Evolutionary conservation across 2,329 filamentous ascomycete genomes (phyloP).

Genomic region (Fusarium sp.): DNA sequence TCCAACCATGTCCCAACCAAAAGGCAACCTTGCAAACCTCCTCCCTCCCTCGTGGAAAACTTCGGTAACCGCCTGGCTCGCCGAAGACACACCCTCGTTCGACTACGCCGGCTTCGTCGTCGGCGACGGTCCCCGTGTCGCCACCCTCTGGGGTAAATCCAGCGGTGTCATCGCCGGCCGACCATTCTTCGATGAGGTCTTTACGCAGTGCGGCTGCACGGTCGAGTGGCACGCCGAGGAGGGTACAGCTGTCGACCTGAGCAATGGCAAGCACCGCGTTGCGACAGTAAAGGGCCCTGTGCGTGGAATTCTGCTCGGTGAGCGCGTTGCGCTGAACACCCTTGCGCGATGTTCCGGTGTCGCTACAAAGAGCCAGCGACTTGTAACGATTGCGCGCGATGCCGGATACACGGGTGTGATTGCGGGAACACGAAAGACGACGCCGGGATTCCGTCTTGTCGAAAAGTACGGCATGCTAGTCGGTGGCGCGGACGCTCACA

Average conservation of each 20-base stretch:
- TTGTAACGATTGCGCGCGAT: constrained; percentile 69
- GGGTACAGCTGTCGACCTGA: constrained; percentile 77
- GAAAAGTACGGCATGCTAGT: constrained; percentile 99
- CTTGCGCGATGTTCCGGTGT: constrained; percentile 93
- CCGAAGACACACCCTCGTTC: constrained; percentile 95
- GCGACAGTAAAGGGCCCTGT: constrained; percentile 91
- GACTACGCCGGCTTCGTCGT: constrained; percentile 99
- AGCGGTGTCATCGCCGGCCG: constrained; percentile 88
- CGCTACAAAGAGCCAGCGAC: constrained; percentile 75
- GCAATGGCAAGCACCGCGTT: constrained; percentile 70
- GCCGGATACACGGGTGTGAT: constrained; percentile 86
- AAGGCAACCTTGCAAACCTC: constrained; percentile 73
- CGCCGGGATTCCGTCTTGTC: constrained; percentile 92
- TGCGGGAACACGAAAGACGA: constrained; percentile 97
- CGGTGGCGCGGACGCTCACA: constrained; percentile 91
- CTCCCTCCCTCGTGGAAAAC: constrained; percentile 89
- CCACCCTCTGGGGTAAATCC: constrained; percentile 79
- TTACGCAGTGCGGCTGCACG: constrained; percentile 89
- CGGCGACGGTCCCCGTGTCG: constrained; percentile 75
- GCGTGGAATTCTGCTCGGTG: constrained; percentile 85
- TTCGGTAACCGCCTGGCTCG: constrained; percentile 86
- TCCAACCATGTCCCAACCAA: constrained; percentile 44
- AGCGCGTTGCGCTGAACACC: constrained; percentile 92
- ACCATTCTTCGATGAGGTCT: constrained; percentile 96
- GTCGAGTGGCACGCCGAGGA: constrained; percentile 90